phyloP scores from a whole-genome alignment of 106 monocot species.

The Apostasia shenzhenica region DNA sequence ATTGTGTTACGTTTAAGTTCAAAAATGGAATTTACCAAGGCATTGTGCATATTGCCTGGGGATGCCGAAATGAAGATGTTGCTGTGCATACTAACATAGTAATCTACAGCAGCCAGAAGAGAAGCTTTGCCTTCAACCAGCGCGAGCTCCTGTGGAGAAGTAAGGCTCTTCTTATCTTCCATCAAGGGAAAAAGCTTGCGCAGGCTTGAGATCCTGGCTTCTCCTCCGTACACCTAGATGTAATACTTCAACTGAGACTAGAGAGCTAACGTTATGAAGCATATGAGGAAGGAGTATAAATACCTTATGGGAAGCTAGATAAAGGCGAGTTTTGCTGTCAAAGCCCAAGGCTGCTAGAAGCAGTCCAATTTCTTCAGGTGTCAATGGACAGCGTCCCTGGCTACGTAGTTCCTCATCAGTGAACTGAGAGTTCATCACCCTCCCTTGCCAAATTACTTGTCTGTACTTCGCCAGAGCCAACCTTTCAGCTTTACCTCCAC shows the following conservation, averaged over 20 bases:
- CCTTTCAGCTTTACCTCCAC: conserved; percentile 89
- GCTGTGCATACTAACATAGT: conserved; percentile 84
- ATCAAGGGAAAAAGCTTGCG: conserved; percentile 84
- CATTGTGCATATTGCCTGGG: conserved; percentile 98
- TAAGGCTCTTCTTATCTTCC: conserved; percentile 94
- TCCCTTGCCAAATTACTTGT: conserved; percentile 96
- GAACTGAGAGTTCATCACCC: conserved; percentile 85
- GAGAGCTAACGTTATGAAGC: not conserved
- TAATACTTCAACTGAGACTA: not conserved
- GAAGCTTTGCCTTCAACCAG: conserved; percentile 85
- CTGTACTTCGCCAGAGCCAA: conserved; percentile 85
- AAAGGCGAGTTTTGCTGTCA: conserved; percentile 70
- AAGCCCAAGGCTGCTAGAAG: conserved; percentile 83
- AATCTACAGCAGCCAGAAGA: conserved; percentile 91
- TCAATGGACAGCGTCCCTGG: conserved; percentile 81
- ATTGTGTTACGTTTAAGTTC: no score
- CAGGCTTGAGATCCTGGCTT: conserved; percentile 74
- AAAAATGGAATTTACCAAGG: conserved; percentile 32
- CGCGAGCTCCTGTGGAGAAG: conserved; percentile 58
- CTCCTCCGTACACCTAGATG: conserved; percentile 76
- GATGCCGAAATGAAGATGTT: conserved; percentile 93
- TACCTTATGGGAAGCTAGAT: conserved; percentile 98
- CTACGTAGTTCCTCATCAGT: conserved; percentile 82
- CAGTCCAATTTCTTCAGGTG: conserved; percentile 91
- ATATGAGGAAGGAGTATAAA: no score